Conservation (phyloP, 225 moss, liverwort and hornwort species). For the Physcomitrium patens region DNA sequence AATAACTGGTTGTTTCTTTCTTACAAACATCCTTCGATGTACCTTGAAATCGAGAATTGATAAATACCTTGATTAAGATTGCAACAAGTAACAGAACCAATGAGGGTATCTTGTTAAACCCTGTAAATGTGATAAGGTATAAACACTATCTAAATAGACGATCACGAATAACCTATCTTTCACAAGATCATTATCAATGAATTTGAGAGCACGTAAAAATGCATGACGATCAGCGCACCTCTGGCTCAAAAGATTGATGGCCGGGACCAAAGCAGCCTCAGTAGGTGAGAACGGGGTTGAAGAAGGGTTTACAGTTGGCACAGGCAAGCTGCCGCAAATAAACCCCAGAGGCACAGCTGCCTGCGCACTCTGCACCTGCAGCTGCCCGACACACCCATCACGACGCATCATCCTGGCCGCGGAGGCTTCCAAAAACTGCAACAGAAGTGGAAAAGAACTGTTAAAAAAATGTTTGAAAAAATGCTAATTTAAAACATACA, state of each 20-base stretch:
- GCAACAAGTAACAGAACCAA: not conserved
- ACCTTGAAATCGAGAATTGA: not conserved
- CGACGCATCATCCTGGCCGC: conserved; percentile 62
- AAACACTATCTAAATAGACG: not conserved
- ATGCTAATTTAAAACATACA: no score
- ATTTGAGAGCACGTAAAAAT: conserved; percentile 1
- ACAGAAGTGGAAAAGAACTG: not conserved
- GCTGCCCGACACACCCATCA: conserved; percentile 81
- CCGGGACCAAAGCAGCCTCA: conserved; percentile 79
- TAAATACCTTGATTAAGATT: not conserved
- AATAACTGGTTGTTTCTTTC: not conserved
- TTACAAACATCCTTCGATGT: not conserved
- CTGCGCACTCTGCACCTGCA: conserved; percentile 84
- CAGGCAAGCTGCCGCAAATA: conserved; percentile 96
- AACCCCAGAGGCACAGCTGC: conserved; percentile 80
- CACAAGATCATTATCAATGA: not conserved
- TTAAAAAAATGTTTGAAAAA: no score
- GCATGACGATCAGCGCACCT: conserved; percentile 44
- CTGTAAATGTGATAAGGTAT: not conserved
- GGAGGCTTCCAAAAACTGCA: not conserved
- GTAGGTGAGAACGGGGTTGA: conserved; percentile 47
- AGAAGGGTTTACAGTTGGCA: conserved; percentile 75
- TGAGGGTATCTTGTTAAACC: not conserved
- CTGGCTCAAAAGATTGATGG: conserved; percentile 73
- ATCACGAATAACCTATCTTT: not conserved